Conservation (phyloP, 768 basidiomycete genomes). For the Auricularia cornea region DNA sequence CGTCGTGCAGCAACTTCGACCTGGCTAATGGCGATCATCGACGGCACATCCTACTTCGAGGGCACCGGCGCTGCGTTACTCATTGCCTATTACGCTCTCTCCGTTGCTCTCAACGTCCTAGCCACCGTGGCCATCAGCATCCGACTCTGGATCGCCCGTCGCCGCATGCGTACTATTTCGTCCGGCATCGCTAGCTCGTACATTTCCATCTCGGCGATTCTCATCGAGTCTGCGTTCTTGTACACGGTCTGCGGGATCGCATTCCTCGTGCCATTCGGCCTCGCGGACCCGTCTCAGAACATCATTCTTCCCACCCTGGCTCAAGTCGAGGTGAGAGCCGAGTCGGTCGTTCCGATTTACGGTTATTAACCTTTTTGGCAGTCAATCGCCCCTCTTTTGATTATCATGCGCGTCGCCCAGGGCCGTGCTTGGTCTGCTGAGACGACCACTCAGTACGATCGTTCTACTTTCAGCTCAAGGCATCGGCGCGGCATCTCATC, state of each 20-base stretch:
- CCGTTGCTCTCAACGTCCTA: slow-evolving; percentile 15
- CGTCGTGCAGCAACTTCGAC: neutral
- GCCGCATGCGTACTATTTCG: neutral
- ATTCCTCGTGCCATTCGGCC: slow-evolving; percentile 24
- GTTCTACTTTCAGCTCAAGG: neutral
- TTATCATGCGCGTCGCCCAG: slow-evolving; percentile 29
- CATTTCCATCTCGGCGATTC: slow-evolving; percentile 21
- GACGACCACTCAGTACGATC: slow-evolving; percentile 45
- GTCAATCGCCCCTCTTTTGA: slow-evolving; percentile 27
- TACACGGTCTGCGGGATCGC: slow-evolving; percentile 20
- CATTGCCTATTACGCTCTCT: slow-evolving; percentile 16
- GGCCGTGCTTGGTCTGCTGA: slow-evolving; percentile 14
- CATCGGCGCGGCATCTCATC: too few relatives aligned
- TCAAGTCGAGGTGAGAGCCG: slow-evolving; percentile 15
- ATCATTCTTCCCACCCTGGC: slow-evolving; percentile 25
- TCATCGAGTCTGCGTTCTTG: slow-evolving; percentile 29
- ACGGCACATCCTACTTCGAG: neutral
- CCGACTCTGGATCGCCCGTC: slow-evolving; percentile 17
- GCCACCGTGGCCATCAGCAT: slow-evolving; percentile 15
- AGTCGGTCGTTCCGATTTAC: neutral
- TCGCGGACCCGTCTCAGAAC: slow-evolving; percentile 21
- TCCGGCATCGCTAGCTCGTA: slow-evolving; percentile 11
- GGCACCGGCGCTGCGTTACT: neutral
- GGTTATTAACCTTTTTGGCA: slow-evolving; percentile 13
- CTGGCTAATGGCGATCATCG: neutral